Evolutionary conservation across 129 eudicot genomes (phyloP), one percentile per base, ranked within the genome.

Genomic region (Logfia minima): DNA sequence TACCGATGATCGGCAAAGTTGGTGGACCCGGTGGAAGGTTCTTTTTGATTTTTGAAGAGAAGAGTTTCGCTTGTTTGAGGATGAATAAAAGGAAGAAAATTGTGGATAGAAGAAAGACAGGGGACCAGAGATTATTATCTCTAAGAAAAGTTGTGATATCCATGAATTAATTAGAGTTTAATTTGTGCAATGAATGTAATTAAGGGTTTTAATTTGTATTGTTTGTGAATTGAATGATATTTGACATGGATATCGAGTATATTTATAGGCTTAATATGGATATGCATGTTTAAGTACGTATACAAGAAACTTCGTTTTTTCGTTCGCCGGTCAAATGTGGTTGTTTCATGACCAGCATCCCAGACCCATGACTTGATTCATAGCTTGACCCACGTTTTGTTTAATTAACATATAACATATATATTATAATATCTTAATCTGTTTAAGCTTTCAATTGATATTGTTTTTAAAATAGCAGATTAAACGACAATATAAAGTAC

Each of bases 1-100:
- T 71, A 28, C 83, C 83, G 16, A 79, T 53, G 37, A 79, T 48
- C 2, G 83, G 78, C 77, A 74, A 71, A 48, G 7, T 4, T 45
- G 43, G 75, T 41, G 43, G 43, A 37, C 43, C 43, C 2, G 43
- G 10, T 37, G 43, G 43, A 37, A 37, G 43, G 2, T 37, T 69
- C 43, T 14, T 5, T 2, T 41, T 5, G 8, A 0, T 58, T 18
- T 29, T 53, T 0, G 48, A 71, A 18, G 18, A 13, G 3, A 52
- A 28, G 8, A 55, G 32, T 48, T 21, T n/a, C 4, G 31, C 3
- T 35, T 31, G 75, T 28, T 71, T 71, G 63, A 71, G 2, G 29
- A 55, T 58, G 59, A 78, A 10, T 14, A 59, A 14, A 8, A 78
- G 52, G 23, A 59, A 37, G 70, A 59, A 3, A 45, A 78, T 5